Percentiles rank a stretch among this genome's conserved stretches.
Conservation (phyloP, 108 stramenopile genomes). For the Nannochloropsis gaditana region DNA sequence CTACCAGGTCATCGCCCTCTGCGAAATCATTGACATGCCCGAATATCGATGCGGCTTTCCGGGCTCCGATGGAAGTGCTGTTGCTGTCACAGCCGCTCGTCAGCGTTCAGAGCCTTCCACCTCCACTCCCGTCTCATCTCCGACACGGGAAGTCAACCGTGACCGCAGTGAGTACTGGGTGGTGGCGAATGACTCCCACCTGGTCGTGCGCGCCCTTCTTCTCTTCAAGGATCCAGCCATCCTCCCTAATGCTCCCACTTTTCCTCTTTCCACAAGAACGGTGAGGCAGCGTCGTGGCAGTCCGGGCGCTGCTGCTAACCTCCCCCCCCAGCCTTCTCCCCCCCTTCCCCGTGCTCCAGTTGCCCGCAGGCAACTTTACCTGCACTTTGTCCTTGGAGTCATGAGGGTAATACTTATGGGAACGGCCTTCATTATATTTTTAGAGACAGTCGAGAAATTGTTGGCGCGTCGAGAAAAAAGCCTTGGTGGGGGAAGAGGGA, state of each 20-base stretch:
- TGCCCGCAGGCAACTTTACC: neutral
- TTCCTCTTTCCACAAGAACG: neutral
- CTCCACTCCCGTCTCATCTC: neutral
- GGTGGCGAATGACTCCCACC: neutral
- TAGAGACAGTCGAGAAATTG: neutral
- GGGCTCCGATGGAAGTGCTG: neutral
- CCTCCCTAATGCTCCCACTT: neutral
- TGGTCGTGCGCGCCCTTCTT: neutral
- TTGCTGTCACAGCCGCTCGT: neutral
- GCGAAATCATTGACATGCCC: neutral
- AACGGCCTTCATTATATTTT: neutral
- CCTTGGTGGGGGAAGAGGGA: neutral
- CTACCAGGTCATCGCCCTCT: conserved; percentile 11
- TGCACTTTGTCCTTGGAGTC: neutral
- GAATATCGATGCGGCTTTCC: neutral
- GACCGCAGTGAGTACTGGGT: neutral
- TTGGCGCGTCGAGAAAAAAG: neutral
- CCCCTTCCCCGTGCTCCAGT: neutral
- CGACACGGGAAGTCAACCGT: neutral
- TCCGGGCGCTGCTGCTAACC: neutral
- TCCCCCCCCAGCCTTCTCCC: neutral
- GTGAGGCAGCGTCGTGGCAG: neutral
- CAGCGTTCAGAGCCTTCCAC: neutral
- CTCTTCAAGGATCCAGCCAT: neutral
- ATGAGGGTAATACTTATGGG: neutral